Conservation (phyloP, 2,329 filamentous ascomycete species). For the Geosmithia morbida region DNA sequence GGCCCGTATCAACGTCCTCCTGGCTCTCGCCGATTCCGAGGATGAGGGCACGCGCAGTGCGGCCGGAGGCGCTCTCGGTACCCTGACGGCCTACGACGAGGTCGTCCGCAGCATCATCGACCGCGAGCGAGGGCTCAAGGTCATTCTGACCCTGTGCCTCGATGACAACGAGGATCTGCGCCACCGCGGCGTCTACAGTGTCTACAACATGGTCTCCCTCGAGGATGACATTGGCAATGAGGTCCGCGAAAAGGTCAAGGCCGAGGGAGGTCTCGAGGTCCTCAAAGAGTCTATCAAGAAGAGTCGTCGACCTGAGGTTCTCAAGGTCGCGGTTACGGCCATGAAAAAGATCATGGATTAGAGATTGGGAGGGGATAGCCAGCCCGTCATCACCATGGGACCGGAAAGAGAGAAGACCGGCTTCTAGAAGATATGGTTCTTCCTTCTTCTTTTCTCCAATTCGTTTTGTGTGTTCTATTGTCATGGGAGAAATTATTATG, state of each 20-base stretch:
- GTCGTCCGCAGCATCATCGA: constrained; percentile 59
- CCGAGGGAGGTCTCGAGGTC: constrained; percentile 48
- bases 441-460: background rate
- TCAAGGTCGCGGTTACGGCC: constrained; percentile 57
- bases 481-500: background rate
- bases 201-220: constrained; percentile 57
- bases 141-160: constrained; percentile 67
- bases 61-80: constrained; percentile 77
- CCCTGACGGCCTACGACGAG: constrained; percentile 64
- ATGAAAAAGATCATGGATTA: constrained; percentile 50
- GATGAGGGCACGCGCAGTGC: constrained; percentile 67
- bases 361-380: too few relatives aligned
- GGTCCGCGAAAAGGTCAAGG: constrained; percentile 45
- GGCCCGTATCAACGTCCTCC: constrained; percentile 65
- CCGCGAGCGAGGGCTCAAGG: constrained; percentile 55
- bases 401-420: background rate
- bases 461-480: background rate
- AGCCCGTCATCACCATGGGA: background rate
- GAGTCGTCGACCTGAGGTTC: constrained; percentile 52
- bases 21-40: constrained; percentile 78
- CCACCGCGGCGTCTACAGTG: constrained; percentile 59
- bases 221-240: constrained; percentile 50
- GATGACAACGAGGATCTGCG: constrained; percentile 57
- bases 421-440: too few relatives aligned
- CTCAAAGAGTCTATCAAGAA: constrained; percentile 58